Percentiles rank a stretch among this genome's conserved stretches.
phyloP scores from a whole-genome alignment of 768 basidiomycete species.

The Rhodocollybia butyracea region DNA sequence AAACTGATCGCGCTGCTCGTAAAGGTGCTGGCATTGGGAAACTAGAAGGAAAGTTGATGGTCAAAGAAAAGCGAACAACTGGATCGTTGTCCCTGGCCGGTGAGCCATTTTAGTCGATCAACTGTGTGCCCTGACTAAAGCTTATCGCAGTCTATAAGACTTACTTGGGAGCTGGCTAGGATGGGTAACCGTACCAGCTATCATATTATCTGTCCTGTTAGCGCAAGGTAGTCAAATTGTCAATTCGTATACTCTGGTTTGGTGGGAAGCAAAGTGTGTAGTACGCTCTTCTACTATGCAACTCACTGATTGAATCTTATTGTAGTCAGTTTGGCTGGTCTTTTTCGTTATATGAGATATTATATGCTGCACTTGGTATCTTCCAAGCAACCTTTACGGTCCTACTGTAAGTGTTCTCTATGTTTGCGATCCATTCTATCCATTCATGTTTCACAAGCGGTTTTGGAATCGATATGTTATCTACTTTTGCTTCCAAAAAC shows the following conservation, averaged over 20 bases:
- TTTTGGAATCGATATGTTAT: slow-evolving; percentile 51
- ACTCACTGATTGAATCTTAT: too few relatives aligned
- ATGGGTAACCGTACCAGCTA: slow-evolving; percentile 43
- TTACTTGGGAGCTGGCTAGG: slow-evolving; percentile 59
- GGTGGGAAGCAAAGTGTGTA: slow-evolving; percentile 64
- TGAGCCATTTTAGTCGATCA: slow-evolving; percentile 16
- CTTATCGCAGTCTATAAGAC: slow-evolving; percentile 47
- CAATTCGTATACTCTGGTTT: slow-evolving; percentile 66
- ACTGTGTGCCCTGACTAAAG: neutral
- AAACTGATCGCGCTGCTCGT: too few relatives aligned
- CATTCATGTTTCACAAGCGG: slow-evolving; percentile 32
- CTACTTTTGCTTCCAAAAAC: slow-evolving; percentile 57
- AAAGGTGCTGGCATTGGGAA: slow-evolving; percentile 55
- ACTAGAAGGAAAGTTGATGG: slow-evolving; percentile 62
- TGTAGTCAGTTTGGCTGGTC: too few relatives aligned
- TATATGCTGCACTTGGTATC: slow-evolving; percentile 59
- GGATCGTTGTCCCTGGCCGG: slow-evolving; percentile 55
- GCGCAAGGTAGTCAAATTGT: slow-evolving; percentile 64
- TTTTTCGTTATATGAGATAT: slow-evolving; percentile 62
- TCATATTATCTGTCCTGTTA: slow-evolving; percentile 44
- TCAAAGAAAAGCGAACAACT: slow-evolving; percentile 59
- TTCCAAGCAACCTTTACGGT: slow-evolving; percentile 56
- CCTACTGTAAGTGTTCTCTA: slow-evolving; percentile 37
- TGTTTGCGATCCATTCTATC: neutral
- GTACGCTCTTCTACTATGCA: too few relatives aligned